Evolutionary conservation across 2,329 filamentous ascomycete species (phyloP).

Genomic region (Hymenoscyphus repandus): DNA sequence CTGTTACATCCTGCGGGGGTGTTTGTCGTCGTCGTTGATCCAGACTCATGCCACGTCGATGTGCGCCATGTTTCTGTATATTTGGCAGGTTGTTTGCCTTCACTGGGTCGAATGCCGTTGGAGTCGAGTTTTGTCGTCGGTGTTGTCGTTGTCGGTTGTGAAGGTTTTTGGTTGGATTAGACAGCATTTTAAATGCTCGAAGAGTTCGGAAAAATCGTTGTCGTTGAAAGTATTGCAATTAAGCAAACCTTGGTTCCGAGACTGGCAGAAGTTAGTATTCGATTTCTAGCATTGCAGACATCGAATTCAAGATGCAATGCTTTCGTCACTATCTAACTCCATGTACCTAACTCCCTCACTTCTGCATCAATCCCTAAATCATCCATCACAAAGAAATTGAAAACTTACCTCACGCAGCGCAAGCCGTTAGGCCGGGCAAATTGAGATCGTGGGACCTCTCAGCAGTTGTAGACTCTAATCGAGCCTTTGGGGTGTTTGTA

Average conservation of each 20-base stretch:
- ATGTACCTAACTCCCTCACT: not conserved
- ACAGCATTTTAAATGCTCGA: conserved; percentile 71
- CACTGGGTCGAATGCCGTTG: conserved; percentile 68
- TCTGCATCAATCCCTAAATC: not conserved
- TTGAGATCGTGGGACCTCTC: conserved; percentile 39
- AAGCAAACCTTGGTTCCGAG: conserved; percentile 47
- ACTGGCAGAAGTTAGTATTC: conserved; percentile 35
- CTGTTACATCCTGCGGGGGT: conserved; percentile 35
- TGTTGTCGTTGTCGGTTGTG: conserved; percentile 71
- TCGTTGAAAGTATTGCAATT: conserved; percentile 44
- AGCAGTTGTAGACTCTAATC: conserved; percentile 41
- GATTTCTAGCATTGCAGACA: not conserved
- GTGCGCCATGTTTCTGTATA: conserved; percentile 49
- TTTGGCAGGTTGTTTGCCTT: conserved; percentile 63
- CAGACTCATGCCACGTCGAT: conserved; percentile 80
- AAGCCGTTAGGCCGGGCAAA: conserved; percentile 76
- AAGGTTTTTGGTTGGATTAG: conserved; percentile 66
- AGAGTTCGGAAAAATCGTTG: conserved; percentile 60
- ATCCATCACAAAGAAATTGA: not conserved
- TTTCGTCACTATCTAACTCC: not conserved
- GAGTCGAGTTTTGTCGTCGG: conserved; percentile 83
- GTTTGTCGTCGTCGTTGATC: conserved; percentile 62
- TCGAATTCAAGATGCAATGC: too few species aligned
- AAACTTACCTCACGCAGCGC: conserved; percentile 72
- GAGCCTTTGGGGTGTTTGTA: conserved; percentile 20